Percentiles rank a stretch among this genome's conserved stretches.
Evolutionary conservation across 2,329 filamentous ascomycete genomes (phyloP).

Genomic region (Dryadomyces quercivorus): DNA sequence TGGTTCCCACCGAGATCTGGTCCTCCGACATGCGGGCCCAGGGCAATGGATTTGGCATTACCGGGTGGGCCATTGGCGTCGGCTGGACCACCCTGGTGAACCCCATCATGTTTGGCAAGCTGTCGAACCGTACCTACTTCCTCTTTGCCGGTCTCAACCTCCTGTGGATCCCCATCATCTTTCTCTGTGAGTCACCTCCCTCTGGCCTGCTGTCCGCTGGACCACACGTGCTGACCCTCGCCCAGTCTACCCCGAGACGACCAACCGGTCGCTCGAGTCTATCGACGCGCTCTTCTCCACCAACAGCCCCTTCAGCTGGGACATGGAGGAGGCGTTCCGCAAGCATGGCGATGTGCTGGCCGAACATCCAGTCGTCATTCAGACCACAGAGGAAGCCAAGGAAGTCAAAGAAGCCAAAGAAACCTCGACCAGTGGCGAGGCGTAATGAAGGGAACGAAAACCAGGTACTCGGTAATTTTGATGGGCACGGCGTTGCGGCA

Average conservation of each 20-base stretch:
- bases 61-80: conserved; percentile 45
- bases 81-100: conserved; percentile 41
- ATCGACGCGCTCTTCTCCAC: conserved; percentile 37
- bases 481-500: too few species aligned
- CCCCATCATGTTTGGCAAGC: conserved; percentile 36
- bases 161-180: conserved; percentile 36
- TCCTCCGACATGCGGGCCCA: conserved; percentile 43
- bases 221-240: not conserved
- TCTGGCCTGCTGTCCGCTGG: not conserved
- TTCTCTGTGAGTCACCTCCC: conserved; percentile 18
- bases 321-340: conserved; percentile 10
- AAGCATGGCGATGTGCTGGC: conserved; percentile 10
- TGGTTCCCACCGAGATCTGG: conserved; percentile 44
- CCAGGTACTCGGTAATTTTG: too few species aligned
- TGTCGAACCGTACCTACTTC: conserved; percentile 36
- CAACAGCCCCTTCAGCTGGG: conserved; percentile 25
- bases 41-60: conserved; percentile 46
- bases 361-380: conserved; percentile 5
- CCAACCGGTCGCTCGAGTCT: conserved; percentile 35
- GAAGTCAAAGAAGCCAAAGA: conserved; percentile 18
- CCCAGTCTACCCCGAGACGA: conserved; percentile 27
- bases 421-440: conserved; percentile 17
- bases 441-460: not conserved
- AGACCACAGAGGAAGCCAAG: conserved; percentile 41
- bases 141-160: conserved; percentile 39